phyloP scores from a whole-genome alignment of 257 asterid genomes.

The Lycium barbarum region DNA sequence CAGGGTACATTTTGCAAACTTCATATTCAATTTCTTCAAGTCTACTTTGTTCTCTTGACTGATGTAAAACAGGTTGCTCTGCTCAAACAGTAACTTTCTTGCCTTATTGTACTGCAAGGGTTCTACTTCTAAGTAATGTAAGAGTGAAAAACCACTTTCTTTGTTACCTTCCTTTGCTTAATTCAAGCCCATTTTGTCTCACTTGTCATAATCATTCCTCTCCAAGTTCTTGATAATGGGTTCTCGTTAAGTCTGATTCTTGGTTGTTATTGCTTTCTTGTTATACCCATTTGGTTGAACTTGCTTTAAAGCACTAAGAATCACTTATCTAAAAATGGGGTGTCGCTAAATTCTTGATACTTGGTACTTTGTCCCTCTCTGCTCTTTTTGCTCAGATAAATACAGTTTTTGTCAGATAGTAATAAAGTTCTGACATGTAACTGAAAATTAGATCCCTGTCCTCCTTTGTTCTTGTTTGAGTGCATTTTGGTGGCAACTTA shows the following conservation, averaged over 20 bases:
- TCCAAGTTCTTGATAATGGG: slow-evolving; percentile 30
- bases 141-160: slow-evolving; percentile 18
- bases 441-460: slow-evolving; percentile 29
- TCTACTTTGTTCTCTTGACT: neutral
- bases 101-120: neutral
- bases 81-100: neutral
- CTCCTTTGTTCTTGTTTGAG: neutral
- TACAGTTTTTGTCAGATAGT: neutral
- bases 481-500: slow-evolving; percentile 16
- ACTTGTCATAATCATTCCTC: neutral
- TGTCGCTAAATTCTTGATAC: slow-evolving; percentile 32
- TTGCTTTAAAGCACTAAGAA: slow-evolving; percentile 12
- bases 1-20: neutral
- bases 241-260: slow-evolving; percentile 24
- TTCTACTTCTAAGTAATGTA: slow-evolving; percentile 20
- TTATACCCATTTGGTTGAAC: slow-evolving; percentile 23
- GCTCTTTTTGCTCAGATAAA: neutral
- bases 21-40: neutral
- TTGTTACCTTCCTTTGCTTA: neutral
- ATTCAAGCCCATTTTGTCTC: neutral
- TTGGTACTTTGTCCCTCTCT: neutral
- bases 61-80: slow-evolving; percentile 23
- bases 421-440: slow-evolving; percentile 29
- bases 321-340: slow-evolving; percentile 16
- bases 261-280: neutral